Conservation (phyloP, 495 filamentous ascomycete species). For the Hypomontagnella submonticulosa region DNA sequence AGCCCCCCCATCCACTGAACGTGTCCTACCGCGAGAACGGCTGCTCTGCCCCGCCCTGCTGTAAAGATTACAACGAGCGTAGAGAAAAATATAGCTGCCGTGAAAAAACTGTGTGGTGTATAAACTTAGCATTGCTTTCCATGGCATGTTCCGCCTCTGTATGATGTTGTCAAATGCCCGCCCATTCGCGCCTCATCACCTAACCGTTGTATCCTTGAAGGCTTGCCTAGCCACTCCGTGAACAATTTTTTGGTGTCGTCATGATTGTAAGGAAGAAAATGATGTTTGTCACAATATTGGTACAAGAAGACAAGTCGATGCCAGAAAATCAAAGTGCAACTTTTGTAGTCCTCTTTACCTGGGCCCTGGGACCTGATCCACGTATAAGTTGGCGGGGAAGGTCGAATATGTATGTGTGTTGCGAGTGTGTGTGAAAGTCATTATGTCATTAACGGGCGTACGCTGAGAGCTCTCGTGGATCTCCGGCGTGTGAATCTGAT, state of each 20-base stretch:
- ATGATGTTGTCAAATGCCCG: conserved; percentile 34
- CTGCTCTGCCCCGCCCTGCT: conserved; percentile 51
- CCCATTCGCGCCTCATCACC: conserved; percentile 47
- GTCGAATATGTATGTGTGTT: conserved; percentile 16
- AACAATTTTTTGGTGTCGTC: conserved; percentile 46
- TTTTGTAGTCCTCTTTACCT: conserved; percentile 50
- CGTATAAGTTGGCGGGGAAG: conserved; percentile 18
- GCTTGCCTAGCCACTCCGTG: conserved; percentile 40
- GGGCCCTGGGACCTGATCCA: conserved; percentile 34
- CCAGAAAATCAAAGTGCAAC: conserved; percentile 50
- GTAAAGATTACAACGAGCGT: conserved; percentile 67
- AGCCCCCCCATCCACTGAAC: conserved; percentile 22
- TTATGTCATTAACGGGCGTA: conserved; percentile 45
- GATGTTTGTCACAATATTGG: conserved; percentile 48
- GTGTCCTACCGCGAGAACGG: conserved; percentile 50
- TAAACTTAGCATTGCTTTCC: conserved; percentile 33
- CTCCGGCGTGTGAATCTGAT: conserved; percentile 27
- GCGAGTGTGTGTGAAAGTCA: conserved; percentile 40
- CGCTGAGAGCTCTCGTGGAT: conserved; percentile 26
- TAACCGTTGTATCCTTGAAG: conserved; percentile 38
- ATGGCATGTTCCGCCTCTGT: conserved; percentile 37
- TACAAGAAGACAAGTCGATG: conserved; percentile 52
- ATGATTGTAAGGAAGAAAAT: conserved; percentile 43
- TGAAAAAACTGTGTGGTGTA: conserved; percentile 38
- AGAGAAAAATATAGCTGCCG: conserved; percentile 55